A percentile compares a stretch with the other conserved stretches of the same genome.
phyloP scores from a whole-genome alignment of 2,329 filamentous ascomycete genomes.

The Aspergillus texensis region DNA sequence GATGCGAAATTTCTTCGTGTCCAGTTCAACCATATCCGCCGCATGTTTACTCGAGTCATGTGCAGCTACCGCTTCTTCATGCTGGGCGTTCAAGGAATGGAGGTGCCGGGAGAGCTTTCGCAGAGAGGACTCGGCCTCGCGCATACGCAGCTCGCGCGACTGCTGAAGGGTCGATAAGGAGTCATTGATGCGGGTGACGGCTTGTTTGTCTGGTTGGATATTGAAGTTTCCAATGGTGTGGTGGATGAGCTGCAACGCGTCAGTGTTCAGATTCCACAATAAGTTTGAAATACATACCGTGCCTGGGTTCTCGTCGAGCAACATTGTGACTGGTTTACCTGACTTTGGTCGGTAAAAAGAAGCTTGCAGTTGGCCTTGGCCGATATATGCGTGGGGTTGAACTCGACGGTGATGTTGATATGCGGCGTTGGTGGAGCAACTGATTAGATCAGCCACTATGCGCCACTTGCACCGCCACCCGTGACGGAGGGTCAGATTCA shows the following conservation, averaged over 20 bases:
- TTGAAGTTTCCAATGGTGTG: slow-evolving; percentile 96
- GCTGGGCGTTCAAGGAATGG: slow-evolving; percentile 72
- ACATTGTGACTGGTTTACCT: slow-evolving; percentile 62
- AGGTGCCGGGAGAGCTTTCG: slow-evolving; percentile 76
- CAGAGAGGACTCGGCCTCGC: slow-evolving; percentile 68
- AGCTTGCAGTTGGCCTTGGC: neutral
- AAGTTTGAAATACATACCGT: slow-evolving; percentile 59
- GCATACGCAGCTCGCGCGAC: slow-evolving; percentile 76
- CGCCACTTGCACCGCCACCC: slow-evolving; percentile 34
- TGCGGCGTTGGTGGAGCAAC: slow-evolving; percentile 42
- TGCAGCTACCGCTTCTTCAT: slow-evolving; percentile 72
- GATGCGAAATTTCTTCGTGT: slow-evolving; percentile 90
- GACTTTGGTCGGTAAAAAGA: neutral
- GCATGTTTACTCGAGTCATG: slow-evolving; percentile 82
- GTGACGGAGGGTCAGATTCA: slow-evolving; percentile 1
- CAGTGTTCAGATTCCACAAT: slow-evolving; percentile 5
- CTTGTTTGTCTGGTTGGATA: slow-evolving; percentile 82
- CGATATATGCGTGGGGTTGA: neutral
- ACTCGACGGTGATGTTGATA: neutral
- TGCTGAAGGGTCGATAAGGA: slow-evolving; percentile 81
- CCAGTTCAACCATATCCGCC: slow-evolving; percentile 79
- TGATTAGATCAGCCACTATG: slow-evolving; percentile 29
- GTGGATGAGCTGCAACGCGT: slow-evolving; percentile 70
- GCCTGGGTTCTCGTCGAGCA: slow-evolving; percentile 91
- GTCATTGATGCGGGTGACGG: slow-evolving; percentile 80